A percentile compares a stretch with the other conserved stretches of the same genome.
Evolutionary conservation across 108 stramenopile species (phyloP).

Genomic region (Cyclotella kingstonii): DNA sequence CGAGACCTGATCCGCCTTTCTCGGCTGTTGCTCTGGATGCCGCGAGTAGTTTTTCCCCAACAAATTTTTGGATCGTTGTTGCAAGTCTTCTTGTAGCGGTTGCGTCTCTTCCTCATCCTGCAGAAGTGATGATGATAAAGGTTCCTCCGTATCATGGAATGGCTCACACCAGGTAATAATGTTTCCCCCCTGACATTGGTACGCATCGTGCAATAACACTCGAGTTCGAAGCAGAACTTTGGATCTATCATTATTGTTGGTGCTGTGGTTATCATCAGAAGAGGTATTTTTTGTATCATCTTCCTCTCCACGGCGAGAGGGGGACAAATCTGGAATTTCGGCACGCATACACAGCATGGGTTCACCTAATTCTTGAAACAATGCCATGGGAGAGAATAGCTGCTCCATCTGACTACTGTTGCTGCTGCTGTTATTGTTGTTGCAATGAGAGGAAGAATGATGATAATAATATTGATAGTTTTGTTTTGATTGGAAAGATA

Average conservation of each 20-base stretch:
- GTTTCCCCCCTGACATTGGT: slow-evolving; percentile 89
- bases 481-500: no score
- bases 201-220: slow-evolving; percentile 76
- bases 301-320: neutral
- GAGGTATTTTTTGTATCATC: neutral
- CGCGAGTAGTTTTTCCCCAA: slow-evolving; percentile 9
- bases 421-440: slow-evolving; percentile 17
- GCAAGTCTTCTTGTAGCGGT: slow-evolving; percentile 11
- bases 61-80: neutral
- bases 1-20: neutral
- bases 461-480: no score
- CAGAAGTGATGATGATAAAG: no score
- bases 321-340: slow-evolving; percentile 38
- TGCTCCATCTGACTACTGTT: neutral
- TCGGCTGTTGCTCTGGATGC: slow-evolving; percentile 22
- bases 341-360: slow-evolving; percentile 85
- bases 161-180: slow-evolving; percentile 93
- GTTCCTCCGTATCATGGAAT: slow-evolving; percentile 41
- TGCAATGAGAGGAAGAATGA: neutral
- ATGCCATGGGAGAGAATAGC: neutral
- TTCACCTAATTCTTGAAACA: slow-evolving; percentile 72
- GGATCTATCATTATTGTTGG: slow-evolving; percentile 1
- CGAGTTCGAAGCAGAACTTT: slow-evolving; percentile 74
- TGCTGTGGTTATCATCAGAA: slow-evolving; percentile 4
- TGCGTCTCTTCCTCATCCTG: neutral